A percentile compares a stretch with the other conserved stretches of the same genome.
Evolutionary conservation across 805 yeast genomes (phyloP).

Genomic region (Myxozyma lipomycoides): DNA sequence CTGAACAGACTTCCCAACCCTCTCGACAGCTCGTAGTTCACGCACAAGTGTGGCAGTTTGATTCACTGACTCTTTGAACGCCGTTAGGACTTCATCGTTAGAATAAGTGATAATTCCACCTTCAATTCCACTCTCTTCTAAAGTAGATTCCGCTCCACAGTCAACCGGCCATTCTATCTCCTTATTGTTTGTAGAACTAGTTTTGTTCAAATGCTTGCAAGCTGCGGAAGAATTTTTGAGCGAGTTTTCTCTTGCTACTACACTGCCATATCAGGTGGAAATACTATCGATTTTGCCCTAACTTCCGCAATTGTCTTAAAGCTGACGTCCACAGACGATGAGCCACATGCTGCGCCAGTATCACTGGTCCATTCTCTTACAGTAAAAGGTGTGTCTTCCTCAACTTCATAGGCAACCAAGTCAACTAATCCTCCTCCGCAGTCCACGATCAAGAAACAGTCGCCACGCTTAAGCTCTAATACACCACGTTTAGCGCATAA

Average conservation of each 20-base stretch:
- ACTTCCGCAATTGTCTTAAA: constrained; percentile 2
- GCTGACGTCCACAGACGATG: constrained; percentile 8
- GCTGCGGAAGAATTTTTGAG: constrained; percentile 11
- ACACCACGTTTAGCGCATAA: constrained; percentile 19
- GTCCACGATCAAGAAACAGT: constrained; percentile 22
- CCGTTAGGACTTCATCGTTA: constrained; percentile 17
- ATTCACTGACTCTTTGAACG: constrained; percentile 8
- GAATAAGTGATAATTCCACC: constrained; percentile 13
- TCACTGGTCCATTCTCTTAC: constrained; percentile 23
- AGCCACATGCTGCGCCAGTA: constrained; percentile 25
- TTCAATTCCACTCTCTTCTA: constrained; percentile 6
- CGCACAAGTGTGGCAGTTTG: constrained; percentile 15
- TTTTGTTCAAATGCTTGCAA: constrained; percentile 10
- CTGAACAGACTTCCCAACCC: constrained; percentile 1
- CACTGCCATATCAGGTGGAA: background rate
- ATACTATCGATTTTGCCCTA: background rate
- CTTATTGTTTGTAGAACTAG: constrained; percentile 3
- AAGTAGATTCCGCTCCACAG: constrained; percentile 8
- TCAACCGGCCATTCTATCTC: constrained; percentile 8
- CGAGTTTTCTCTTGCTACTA: constrained; percentile 7
- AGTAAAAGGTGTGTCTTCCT: constrained; percentile 17
- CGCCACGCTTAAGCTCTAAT: constrained; percentile 4
- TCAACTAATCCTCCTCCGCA: constrained; percentile 29
- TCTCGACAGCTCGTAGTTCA: constrained; percentile 12
- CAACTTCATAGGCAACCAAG: constrained; percentile 26